phyloP scores from a whole-genome alignment of 2,329 filamentous ascomycete species.

The Penicillium griseofulvum region DNA sequence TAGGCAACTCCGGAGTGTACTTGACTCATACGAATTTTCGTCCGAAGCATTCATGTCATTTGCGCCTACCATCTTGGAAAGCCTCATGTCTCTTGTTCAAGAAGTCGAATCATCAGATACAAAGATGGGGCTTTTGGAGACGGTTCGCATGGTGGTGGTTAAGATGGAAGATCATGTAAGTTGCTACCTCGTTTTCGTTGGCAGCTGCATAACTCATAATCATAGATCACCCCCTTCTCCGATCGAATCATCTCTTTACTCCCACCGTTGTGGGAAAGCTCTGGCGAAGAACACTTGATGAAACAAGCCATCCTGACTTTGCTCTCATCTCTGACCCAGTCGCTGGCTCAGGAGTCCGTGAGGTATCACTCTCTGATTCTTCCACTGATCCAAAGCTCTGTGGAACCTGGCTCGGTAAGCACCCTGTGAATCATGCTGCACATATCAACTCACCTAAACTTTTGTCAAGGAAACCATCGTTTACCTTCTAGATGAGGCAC shows the following conservation, averaged over 20 bases:
- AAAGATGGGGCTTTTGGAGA: constrained; percentile 85
- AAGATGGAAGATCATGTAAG: constrained; percentile 71
- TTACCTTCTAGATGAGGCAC: constrained; percentile 85
- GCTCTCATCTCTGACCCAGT: constrained; percentile 77
- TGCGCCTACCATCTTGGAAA: constrained; percentile 68
- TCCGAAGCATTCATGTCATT: constrained; percentile 73
- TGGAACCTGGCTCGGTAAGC: constrained; percentile 68
- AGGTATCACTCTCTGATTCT: constrained; percentile 77
- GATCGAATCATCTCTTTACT: constrained; percentile 79
- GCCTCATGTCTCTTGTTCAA: constrained; percentile 73
- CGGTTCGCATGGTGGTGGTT: constrained; percentile 75
- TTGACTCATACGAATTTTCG: constrained; percentile 81
- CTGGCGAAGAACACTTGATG: constrained; percentile 83
- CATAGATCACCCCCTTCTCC: constrained; percentile 61
- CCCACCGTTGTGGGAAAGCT: constrained; percentile 79
- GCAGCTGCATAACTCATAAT: not conserved
- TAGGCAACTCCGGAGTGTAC: constrained; percentile 73
- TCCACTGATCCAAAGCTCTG: constrained; percentile 76
- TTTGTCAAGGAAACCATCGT: constrained; percentile 58
- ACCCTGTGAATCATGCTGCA: not conserved
- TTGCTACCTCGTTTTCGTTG: not conserved
- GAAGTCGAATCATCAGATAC: constrained; percentile 81
- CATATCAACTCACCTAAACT: not conserved
- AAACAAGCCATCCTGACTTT: constrained; percentile 91
- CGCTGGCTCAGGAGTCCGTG: constrained; percentile 74